Conservation (phyloP, 164 flowering plant genomes). For the Vitis labrusca region DNA sequence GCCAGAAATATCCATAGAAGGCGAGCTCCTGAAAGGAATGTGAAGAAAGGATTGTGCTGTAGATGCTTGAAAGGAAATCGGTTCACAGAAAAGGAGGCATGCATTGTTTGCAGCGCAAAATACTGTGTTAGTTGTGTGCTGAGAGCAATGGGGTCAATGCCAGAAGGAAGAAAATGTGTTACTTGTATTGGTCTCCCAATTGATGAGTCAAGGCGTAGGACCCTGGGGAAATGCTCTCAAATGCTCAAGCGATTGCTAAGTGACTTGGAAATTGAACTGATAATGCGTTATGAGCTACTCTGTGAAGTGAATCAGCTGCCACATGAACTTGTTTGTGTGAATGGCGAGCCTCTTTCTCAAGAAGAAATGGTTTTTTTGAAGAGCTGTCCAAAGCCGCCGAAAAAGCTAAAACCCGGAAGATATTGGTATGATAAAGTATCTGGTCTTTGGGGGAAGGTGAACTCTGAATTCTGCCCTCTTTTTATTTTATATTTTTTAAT, state of each 20-base stretch:
- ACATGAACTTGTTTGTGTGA: conserved; percentile 37
- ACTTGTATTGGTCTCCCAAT: conserved; percentile 47
- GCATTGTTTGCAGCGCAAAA: conserved; percentile 54
- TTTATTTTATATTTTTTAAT: neutral
- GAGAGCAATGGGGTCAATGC: conserved; percentile 66
- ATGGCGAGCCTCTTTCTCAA: conserved; percentile 29
- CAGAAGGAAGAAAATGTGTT: conserved; percentile 64
- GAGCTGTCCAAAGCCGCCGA: conserved; percentile 44
- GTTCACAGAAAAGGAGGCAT: conserved; percentile 45
- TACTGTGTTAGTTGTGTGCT: conserved; percentile 48
- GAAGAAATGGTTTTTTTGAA: conserved; percentile 34
- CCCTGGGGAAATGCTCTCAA: conserved; percentile 42
- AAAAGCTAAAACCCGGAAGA: conserved; percentile 40
- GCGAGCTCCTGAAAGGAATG: conserved; percentile 28
- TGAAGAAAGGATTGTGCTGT: conserved; percentile 56
- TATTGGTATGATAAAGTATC: conserved; percentile 63
- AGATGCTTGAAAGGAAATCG: conserved; percentile 48
- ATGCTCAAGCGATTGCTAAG: conserved; percentile 34
- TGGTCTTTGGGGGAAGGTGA: conserved; percentile 67
- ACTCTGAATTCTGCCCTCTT: neutral
- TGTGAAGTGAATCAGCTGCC: conserved; percentile 39
- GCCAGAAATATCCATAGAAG: conserved; percentile 23
- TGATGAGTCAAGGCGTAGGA: conserved; percentile 31
- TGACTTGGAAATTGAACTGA: conserved; percentile 29
- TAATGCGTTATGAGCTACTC: conserved; percentile 35